These are phyloP conservation scores for Pholiota conissans DNA, from an alignment of 768 basidiomycete genomes.

Conservation along the genomic window DNA sequence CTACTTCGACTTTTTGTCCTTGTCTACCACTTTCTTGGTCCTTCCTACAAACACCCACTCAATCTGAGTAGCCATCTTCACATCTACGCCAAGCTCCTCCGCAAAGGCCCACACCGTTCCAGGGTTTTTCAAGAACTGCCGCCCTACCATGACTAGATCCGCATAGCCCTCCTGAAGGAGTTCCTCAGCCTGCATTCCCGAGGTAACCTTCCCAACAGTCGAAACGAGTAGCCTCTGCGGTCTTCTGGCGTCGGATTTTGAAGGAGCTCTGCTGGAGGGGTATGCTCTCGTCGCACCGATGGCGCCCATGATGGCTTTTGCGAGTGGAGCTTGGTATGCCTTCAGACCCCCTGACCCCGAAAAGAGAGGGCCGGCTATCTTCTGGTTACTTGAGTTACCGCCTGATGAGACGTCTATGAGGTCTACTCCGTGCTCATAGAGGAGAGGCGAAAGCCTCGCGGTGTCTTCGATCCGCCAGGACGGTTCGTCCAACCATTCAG, in stretches of 20 bases:
- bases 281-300: slow-evolving; percentile 4
- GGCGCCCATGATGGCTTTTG: slow-evolving; percentile 7
- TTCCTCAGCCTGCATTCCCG: slow-evolving; percentile 52
- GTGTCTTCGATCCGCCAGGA: slow-evolving; percentile 75
- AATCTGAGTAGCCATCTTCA: slow-evolving; percentile 19
- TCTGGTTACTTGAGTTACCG: slow-evolving; percentile 51
- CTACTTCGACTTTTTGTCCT: background rate
- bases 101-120: slow-evolving; percentile 48
- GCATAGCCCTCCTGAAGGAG: slow-evolving; percentile 55
- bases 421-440: slow-evolving; percentile 71
- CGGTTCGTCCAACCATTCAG: slow-evolving; percentile 72
- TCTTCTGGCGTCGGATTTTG: background rate
- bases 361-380: slow-evolving; percentile 20
- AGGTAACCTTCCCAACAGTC: slow-evolving; percentile 52
- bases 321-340: slow-evolving; percentile 9
- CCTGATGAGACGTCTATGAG: slow-evolving; percentile 72
- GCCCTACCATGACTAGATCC: slow-evolving; percentile 53
- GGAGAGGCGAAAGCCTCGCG: slow-evolving; percentile 53
- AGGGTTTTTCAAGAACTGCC: slow-evolving; percentile 60
- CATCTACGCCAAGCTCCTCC: slow-evolving; percentile 38
- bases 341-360: background rate
- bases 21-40: slow-evolving; percentile 5
- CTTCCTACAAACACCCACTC: slow-evolving; percentile 21
- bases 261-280: background rate
- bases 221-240: slow-evolving; percentile 37